phyloP scores from a whole-genome alignment of 805 yeast genomes.

The Metschnikowia henanensis region DNA sequence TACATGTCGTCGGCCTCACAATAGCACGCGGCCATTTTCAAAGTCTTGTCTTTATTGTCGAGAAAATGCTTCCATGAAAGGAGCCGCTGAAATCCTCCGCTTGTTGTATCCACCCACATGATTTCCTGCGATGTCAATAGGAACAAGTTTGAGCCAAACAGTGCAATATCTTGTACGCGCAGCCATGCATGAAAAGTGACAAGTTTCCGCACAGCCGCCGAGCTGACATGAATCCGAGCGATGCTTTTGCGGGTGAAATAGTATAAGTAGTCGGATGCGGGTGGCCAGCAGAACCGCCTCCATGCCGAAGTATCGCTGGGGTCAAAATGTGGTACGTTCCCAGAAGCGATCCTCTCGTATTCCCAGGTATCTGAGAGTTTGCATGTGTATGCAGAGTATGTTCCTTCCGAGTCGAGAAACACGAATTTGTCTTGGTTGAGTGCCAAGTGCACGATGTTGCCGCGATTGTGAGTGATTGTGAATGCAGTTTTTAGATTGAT shows the following conservation, averaged over 20 bases:
- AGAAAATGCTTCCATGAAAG: constrained; percentile 76
- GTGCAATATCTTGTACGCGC: constrained; percentile 14
- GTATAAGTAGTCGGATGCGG: constrained; percentile 3
- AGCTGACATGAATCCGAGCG: background rate
- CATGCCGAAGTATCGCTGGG: constrained; percentile 15
- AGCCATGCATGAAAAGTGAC: constrained; percentile 18
- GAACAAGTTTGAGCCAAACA: constrained; percentile 35
- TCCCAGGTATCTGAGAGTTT: constrained; percentile 6
- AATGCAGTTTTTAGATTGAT: constrained; percentile 7
- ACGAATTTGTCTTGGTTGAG: constrained; percentile 5
- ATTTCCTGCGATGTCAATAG: constrained; percentile 69
- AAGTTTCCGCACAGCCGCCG: constrained; percentile 4
- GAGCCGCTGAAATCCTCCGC: constrained; percentile 39
- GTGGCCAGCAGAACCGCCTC: constrained; percentile 14
- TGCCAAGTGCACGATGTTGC: constrained; percentile 7
- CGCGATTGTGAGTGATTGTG: background rate
- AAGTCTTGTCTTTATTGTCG: constrained; percentile 52
- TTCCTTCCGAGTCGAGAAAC: constrained; percentile 6
- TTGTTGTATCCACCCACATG: constrained; percentile 45
- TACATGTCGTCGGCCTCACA: constrained; percentile 16
- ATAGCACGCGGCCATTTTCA: constrained; percentile 30
- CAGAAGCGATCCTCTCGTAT: background rate
- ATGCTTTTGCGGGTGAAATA: constrained; percentile 12
- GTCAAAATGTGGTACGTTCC: constrained; percentile 2
- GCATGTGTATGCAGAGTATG: constrained; percentile 5